phyloP scores from a whole-genome alignment of 2,329 filamentous ascomycete genomes.

The Botrytis porri region DNA sequence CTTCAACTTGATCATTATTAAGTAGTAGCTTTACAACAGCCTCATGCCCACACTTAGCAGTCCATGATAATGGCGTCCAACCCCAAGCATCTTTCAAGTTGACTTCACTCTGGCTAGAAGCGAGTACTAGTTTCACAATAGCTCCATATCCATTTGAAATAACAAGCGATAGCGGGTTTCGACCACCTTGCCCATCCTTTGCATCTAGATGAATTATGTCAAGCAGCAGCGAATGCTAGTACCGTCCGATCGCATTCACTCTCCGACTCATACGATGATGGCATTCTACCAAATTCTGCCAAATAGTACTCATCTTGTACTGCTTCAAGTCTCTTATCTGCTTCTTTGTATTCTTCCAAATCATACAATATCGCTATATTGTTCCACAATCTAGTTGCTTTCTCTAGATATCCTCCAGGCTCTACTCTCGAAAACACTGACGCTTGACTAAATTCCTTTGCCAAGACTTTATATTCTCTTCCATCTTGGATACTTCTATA shows the following conservation, averaged over 20 bases:
- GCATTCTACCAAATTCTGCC: too few species aligned
- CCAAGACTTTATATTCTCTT: rapidly evolving
- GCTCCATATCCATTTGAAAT: background rate
- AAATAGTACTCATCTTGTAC: too few species aligned
- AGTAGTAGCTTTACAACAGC: background rate
- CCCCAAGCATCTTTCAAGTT: background rate
- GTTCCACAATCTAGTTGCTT: background rate
- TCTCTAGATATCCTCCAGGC: rapidly evolving
- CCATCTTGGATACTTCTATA: rapidly evolving
- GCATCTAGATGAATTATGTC: rapidly evolving
- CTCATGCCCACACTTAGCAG: background rate
- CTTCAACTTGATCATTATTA: background rate
- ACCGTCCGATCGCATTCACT: rapidly evolving
- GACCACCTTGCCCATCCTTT: rapidly evolving
- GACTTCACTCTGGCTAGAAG: background rate
- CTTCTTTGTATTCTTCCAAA: rapidly evolving
- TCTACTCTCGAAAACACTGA: background rate
- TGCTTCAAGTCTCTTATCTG: background rate
- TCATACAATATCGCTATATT: background rate
- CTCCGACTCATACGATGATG: rapidly evolving
- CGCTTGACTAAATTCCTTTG: rapidly evolving
- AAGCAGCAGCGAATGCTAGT: background rate
- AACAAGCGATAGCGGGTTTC: background rate
- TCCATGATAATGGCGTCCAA: background rate
- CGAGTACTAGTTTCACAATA: background rate